Evolutionary conservation across 129 eudicot species (phyloP), one percentile per base, ranked within the genome.

Genomic region (Cynara cardunculus): DNA sequence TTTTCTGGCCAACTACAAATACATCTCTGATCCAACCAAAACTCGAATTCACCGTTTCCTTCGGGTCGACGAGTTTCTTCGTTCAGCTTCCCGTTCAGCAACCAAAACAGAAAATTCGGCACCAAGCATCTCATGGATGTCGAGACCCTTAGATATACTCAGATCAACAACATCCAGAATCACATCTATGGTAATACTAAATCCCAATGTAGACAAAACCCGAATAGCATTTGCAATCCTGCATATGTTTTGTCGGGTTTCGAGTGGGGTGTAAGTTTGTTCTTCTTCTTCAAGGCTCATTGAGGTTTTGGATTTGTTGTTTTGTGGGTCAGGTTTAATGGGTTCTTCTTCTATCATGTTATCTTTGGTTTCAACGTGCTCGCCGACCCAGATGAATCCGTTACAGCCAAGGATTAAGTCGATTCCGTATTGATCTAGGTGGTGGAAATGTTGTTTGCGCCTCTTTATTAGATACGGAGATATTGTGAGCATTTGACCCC

Each of bases 371-470:
- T 83, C 97, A 77, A 92, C 89, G 61, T 87, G 97, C 78, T 95
- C 93, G 74, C 97, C 99, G 25, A 95, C 89, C 99, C 99, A 95
- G 30, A 95, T 82, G 83, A 87, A 92, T 21, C 99, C 97, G 70
- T 95, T 95, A 37, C 97, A 89, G 10, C 97, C 99, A 27, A 95
- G 84, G 72, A 95, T 90, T 68, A 95, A 78, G 88, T 90, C 96
- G 41, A 92, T 89, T 10, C 90, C 87, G 21, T 86, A 94, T 31
- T 85, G 83, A 30, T 90, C 93, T 21, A 95, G 75, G 66, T 89
- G 86, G 83, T 94, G 96, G 78, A 90, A 94, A 82, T 94, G 98
- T 14, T 92, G 97, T 69, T 92, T 94, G 35, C 94, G 93, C 75
- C 95, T 89, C 75, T 90, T 94, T 30, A 94, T 91, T 59, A 92